Conservation (phyloP, 345 rosid genomes). For the Sisymbrium irio region DNA sequence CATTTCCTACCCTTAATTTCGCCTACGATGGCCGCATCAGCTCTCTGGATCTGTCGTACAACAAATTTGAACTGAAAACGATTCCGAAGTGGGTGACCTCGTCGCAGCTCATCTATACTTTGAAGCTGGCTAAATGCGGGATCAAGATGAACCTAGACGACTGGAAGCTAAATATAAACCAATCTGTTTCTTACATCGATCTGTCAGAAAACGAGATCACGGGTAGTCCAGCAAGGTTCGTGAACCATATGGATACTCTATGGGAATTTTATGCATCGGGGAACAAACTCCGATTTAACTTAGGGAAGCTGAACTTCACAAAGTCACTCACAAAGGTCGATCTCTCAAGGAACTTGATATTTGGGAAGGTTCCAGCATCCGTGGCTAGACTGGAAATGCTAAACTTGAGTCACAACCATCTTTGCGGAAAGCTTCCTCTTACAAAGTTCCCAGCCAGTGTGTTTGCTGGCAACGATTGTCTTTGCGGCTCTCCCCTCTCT, state of each 20-base stretch:
- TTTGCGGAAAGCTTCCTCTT: constrained; percentile 66
- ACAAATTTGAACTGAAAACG: constrained; percentile 46
- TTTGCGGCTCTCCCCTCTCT: constrained; percentile 56
- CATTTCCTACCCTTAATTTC: constrained; percentile 52
- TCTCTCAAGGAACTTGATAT: constrained; percentile 51
- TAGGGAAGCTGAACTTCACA: constrained; percentile 41
- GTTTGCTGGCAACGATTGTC: constrained; percentile 49
- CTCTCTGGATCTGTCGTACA: constrained; percentile 63
- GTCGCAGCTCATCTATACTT: constrained; percentile 50
- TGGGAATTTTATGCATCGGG: constrained; percentile 46
- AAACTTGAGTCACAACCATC: constrained; percentile 56
- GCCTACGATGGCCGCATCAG: constrained; percentile 48
- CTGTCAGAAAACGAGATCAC: constrained; percentile 57
- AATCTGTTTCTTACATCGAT: constrained; percentile 42
- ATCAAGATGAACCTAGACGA: constrained; percentile 40
- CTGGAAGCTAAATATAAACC: constrained; percentile 43
- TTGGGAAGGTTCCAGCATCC: constrained; percentile 50
- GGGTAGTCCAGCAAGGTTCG: constrained; percentile 45
- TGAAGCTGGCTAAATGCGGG: constrained; percentile 66
- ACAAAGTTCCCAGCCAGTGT: constrained; percentile 51
- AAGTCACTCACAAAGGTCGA: constrained; percentile 45
- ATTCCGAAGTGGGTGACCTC: constrained; percentile 75
- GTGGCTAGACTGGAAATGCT: constrained; percentile 41
- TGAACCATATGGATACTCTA: constrained; percentile 51
- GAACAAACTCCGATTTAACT: constrained; percentile 50